Evolutionary conservation across 345 rosid species (phyloP).

Genomic region (Eutrema heterophyllum): DNA sequence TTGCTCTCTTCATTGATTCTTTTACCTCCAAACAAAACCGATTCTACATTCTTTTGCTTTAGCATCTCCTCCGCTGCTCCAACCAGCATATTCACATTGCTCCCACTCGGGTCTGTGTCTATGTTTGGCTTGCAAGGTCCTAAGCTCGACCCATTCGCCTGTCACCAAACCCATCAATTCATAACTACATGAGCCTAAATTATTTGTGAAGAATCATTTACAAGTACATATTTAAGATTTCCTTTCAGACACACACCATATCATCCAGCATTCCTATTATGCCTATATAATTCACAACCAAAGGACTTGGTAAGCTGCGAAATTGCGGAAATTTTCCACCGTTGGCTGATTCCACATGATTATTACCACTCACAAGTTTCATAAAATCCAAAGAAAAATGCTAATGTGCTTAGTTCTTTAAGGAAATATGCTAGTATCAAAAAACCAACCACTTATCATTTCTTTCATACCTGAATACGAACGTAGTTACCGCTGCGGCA

Average conservation of each 20-base stretch:
- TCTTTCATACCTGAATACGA: slow-evolving; percentile 69
- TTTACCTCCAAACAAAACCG: slow-evolving; percentile 83
- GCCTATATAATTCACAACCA: not conserved
- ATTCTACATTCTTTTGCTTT: slow-evolving; percentile 94
- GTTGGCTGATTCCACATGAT: no score
- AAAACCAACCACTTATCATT: not conserved
- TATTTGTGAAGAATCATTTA: not conserved
- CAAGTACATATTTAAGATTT: not conserved
- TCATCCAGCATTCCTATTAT: not conserved
- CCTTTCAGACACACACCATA: not conserved
- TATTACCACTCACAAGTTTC: no score
- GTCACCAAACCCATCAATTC: slow-evolving; percentile 19
- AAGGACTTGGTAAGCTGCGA: not conserved
- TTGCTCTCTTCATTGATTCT: slow-evolving; percentile 71
- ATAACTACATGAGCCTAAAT: not conserved
- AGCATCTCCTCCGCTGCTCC: slow-evolving; percentile 86
- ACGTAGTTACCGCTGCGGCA: slow-evolving; percentile 67
- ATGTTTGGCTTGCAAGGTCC: slow-evolving; percentile 61
- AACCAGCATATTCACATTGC: slow-evolving; percentile 67
- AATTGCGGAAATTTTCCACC: no score
- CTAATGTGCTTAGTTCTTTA: no score
- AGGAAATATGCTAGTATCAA: no score
- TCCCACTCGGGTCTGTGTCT: slow-evolving; percentile 62
- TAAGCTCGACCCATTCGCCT: slow-evolving; percentile 81
- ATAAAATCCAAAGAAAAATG: no score